These are phyloP conservation scores for Arachis stenosperma DNA, from an alignment of 306 rosid genomes.

Conservation along the genomic window DNA sequence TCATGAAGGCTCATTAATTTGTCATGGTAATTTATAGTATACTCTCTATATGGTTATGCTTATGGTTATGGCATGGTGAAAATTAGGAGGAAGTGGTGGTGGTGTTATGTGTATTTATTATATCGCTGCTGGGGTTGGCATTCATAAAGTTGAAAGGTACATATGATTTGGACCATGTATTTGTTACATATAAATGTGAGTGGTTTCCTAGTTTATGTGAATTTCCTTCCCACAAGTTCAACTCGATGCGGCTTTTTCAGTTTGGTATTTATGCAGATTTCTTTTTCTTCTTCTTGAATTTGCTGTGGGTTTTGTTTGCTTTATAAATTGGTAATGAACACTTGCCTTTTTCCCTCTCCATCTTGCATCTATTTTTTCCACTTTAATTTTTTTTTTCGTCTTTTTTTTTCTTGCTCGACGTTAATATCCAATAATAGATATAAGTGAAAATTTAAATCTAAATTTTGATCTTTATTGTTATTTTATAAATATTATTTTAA, in stretches of 20 bases:
- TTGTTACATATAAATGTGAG: not conserved
- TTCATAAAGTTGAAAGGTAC: conserved; percentile 10
- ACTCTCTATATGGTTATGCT: not conserved
- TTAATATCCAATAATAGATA: not conserved
- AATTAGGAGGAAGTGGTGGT: not conserved
- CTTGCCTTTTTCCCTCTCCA: conserved; percentile 4
- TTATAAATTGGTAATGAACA: conserved; percentile 3
- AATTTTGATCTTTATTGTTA: not conserved
- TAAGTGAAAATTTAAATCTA: not conserved
- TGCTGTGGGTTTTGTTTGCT: not conserved
- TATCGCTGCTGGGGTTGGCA: not conserved
- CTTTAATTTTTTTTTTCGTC: not conserved
- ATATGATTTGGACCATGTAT: conserved; percentile 15
- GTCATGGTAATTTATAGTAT: not conserved
- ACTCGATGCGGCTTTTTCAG: not conserved
- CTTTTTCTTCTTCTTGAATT: not conserved
- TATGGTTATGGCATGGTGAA: not conserved
- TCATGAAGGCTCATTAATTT: not conserved
- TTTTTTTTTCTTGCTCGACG: too few relatives aligned
- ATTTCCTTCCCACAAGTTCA: not conserved
- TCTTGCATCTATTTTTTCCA: not conserved
- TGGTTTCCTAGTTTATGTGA: not conserved
- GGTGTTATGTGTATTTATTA: not conserved
- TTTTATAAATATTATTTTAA: not conserved
- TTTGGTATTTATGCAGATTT: conserved; percentile 6